Evolutionary conservation across 257 asterid genomes (phyloP).

Genomic region (Solanum verrucosum): DNA sequence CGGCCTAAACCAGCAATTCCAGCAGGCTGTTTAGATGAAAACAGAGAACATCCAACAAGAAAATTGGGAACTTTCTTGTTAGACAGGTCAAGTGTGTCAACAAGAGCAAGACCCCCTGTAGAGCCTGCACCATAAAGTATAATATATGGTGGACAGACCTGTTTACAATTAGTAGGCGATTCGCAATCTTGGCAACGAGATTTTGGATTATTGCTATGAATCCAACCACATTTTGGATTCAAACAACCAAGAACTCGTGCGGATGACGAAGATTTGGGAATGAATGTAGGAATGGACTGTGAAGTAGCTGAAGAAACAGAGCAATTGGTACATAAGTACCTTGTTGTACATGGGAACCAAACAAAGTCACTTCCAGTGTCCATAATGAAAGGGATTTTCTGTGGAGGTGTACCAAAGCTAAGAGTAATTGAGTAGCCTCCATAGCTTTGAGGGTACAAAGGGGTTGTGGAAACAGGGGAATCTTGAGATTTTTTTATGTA

Average conservation of each 20-base stretch:
- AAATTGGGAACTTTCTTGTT: constrained; percentile 30
- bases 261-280: constrained; percentile 68
- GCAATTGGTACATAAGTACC: constrained; percentile 31
- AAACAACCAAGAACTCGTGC: constrained; percentile 55
- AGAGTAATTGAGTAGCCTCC: constrained; percentile 80
- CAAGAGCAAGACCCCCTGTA: constrained; percentile 65
- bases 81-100: constrained; percentile 50
- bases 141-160: constrained; percentile 76
- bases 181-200: constrained; percentile 45
- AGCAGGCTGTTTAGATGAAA: constrained; percentile 63
- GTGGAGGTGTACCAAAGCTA: constrained; percentile 87
- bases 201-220: constrained; percentile 40
- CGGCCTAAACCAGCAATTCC: constrained; percentile 88
- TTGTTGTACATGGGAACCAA: constrained; percentile 83
- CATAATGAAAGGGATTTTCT: constrained; percentile 47
- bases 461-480: constrained; percentile 36
- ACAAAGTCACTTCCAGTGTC: constrained; percentile 83
- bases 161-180: constrained; percentile 34
- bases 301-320: background rate
- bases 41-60: constrained; percentile 75
- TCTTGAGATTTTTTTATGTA: constrained; percentile 40
- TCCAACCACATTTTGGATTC: constrained; percentile 75
- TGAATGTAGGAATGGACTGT: constrained; percentile 30
- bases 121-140: constrained; percentile 70
- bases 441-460: constrained; percentile 50